Conservation (phyloP, 2,329 filamentous ascomycete genomes). For the Chaetomiaceae sp. region DNA sequence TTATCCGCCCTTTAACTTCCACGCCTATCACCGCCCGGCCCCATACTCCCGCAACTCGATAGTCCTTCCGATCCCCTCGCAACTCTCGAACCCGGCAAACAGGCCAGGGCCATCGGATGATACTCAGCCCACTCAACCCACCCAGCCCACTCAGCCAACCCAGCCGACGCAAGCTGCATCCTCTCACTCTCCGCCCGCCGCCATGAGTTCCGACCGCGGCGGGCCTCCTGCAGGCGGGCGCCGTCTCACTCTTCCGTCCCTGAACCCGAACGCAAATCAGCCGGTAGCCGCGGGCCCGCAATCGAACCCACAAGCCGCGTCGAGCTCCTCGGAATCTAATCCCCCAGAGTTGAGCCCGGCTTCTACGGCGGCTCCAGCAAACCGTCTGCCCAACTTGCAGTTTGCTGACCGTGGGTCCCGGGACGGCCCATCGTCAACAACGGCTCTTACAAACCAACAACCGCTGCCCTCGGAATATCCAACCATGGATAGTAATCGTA, state of each 20-base stretch:
- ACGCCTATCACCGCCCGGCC: constrained; percentile 7
- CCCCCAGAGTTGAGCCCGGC: constrained; percentile 16
- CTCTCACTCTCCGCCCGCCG: neutral
- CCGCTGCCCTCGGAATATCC: neutral
- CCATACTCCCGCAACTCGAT: constrained; percentile 3
- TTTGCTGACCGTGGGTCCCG: neutral
- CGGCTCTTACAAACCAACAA: neutral
- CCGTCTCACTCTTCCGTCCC: constrained; percentile 14
- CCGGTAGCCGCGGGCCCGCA: neutral
- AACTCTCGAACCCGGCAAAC: neutral
- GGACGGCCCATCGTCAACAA: neutral
- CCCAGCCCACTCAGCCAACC: neutral
- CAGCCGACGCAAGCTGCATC: neutral
- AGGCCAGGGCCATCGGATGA: neutral
- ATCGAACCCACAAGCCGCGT: neutral
- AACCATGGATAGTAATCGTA: neutral
- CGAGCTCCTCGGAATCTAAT: constrained; percentile 13
- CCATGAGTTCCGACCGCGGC: constrained; percentile 4
- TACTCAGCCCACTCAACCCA: neutral
- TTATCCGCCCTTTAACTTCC: neutral
- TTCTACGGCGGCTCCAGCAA: neutral
- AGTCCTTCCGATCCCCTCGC: neutral
- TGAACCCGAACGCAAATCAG: constrained; percentile 13
- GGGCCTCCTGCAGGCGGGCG: neutral
- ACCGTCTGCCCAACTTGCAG: neutral